Conservation (phyloP, 2,329 filamentous ascomycete species). For the Fusarium sarcochroum region DNA sequence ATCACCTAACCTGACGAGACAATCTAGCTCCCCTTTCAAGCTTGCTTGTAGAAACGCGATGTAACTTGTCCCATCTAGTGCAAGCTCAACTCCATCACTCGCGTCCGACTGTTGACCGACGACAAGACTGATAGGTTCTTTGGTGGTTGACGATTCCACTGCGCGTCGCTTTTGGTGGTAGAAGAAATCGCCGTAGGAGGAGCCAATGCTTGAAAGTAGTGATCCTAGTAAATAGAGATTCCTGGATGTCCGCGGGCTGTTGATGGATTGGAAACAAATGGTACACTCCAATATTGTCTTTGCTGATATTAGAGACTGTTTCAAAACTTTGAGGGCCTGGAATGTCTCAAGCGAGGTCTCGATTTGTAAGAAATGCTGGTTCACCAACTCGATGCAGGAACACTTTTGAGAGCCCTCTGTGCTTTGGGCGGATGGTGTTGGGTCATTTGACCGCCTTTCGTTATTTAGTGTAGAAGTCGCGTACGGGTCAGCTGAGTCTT, state of each 20-base stretch:
- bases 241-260: conserved; percentile 12
- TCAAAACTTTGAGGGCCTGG: conserved; percentile 19
- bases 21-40: neutral
- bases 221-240: neutral
- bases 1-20: conserved; percentile 10
- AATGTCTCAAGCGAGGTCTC: conserved; percentile 19
- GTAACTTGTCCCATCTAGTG: conserved; percentile 4
- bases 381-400: conserved; percentile 15
- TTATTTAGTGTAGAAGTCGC: neutral
- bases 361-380: conserved; percentile 16
- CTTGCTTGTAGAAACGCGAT: neutral
- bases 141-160: neutral
- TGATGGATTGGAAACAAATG: conserved; percentile 18
- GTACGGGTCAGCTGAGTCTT: neutral
- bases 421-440: neutral
- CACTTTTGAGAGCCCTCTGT: neutral
- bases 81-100: conserved; percentile 9
- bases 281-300: conserved; percentile 7
- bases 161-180: conserved; percentile 19
- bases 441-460: neutral
- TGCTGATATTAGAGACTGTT: conserved; percentile 8
- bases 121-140: neutral
- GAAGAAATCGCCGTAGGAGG: conserved; percentile 19
- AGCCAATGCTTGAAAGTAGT: conserved; percentile 11
- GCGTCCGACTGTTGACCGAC: conserved; percentile 5